Evolutionary conservation across 2,329 filamentous ascomycete species (phyloP), one percentile per base, ranked within the genome.

Genomic region (Claviceps digitariae): DNA sequence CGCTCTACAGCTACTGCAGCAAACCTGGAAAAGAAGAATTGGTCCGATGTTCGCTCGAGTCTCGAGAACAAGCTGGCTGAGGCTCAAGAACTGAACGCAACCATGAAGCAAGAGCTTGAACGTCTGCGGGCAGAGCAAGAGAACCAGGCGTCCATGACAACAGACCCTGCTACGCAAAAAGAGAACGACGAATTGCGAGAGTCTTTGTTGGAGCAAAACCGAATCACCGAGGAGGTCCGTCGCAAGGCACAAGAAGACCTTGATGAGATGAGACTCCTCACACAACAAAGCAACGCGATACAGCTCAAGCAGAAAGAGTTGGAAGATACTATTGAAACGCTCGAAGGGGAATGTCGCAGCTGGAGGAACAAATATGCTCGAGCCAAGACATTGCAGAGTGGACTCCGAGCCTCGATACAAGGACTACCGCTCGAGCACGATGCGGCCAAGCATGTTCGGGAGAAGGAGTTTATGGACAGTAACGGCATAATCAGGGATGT

Each of bases 301-400:
- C 85, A 87, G 66, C 89, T 95, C 59, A 85, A 84, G 59, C 90
- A 97, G 67, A 82, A 89, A 51, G 81, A 83, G 60, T 75, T 97
- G 58, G 82, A 86, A 52, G 79, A 78, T 57, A 86, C 86, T 47
- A 83, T 96, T 34, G 77, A 86, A 54, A 75, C 79, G 52, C 76
- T 98, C 6, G 88, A 96, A 67, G 75, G 81, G 23, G 90, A 97
- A 64, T 82, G 95, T 48, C 85, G 86, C 52, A 84, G 90, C 50
- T 98, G 93, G 93, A 89, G 90, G 64, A 82, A 84, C 60, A 86
- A 90, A 47, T 97, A 96, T 64, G 86, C 90, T 27, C 86, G 84
- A 59, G 79, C 87, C 40, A 96, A 94, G 72, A 87, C 91, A 2
- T 90, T 96, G 67, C 74, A 95, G 49, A 82, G 90, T 51, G 86